Evolutionary conservation across 2,329 filamentous ascomycete genomes (phyloP).

Genomic region (Arthrobotrys sphaeroides): DNA sequence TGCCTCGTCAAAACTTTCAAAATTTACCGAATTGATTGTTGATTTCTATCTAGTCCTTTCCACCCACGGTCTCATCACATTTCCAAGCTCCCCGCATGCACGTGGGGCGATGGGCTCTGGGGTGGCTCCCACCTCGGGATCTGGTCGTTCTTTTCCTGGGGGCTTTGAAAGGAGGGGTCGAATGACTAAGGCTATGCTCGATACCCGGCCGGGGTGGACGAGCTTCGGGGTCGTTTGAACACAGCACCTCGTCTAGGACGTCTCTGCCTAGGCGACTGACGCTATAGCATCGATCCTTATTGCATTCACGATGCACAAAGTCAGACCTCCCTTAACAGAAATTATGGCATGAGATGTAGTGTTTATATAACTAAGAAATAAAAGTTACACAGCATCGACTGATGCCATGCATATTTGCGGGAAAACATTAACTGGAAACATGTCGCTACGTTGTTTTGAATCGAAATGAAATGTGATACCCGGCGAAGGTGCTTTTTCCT

Average conservation of each 20-base stretch:
- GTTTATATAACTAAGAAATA: background rate
- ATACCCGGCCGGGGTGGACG: background rate
- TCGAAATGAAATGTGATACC: too few relatives aligned
- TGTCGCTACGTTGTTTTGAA: too few relatives aligned
- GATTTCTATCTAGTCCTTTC: background rate
- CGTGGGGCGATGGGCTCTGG: background rate
- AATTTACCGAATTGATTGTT: background rate
- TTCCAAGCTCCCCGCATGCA: background rate
- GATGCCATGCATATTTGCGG: background rate
- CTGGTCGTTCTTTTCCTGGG: slow-evolving; percentile 5
- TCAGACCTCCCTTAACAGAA: background rate
- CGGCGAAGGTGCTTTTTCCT: background rate
- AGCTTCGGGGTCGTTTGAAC: background rate
- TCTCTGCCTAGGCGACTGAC: slow-evolving; percentile 10
- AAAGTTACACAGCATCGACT: background rate
- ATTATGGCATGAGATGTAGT: background rate
- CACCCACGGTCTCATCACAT: background rate
- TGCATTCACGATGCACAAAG: background rate
- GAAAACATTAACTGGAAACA: too few relatives aligned
- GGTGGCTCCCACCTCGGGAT: background rate
- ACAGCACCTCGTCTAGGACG: slow-evolving; percentile 7
- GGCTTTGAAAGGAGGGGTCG: background rate
- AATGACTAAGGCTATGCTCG: slow-evolving; percentile 26
- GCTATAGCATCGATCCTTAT: background rate
- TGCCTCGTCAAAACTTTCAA: slow-evolving; percentile 12